Evolutionary conservation across 495 filamentous ascomycete genomes (phyloP), one percentile per base, ranked within the genome.

Genomic region (Trypethelium eluteriae): DNA sequence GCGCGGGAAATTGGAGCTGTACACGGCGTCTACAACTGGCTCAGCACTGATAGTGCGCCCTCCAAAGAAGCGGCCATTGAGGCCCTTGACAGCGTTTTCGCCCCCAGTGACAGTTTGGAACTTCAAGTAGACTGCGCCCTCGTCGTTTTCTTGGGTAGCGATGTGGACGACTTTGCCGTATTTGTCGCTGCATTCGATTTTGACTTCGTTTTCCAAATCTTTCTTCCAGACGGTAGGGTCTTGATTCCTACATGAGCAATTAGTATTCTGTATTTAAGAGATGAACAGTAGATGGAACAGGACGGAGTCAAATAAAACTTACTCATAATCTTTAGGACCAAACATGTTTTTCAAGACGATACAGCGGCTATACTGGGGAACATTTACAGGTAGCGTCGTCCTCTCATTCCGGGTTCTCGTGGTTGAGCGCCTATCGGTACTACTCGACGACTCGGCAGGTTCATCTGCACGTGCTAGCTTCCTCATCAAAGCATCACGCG

Each of bases 141-240:
- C 85, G 64, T 89, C 91, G 77, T 94, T 96, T 69, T 90, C 84
- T 84, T 97, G 93, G 38, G 59, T 61, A 74, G 91, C 83, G 79
- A 97, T 96, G 86, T 99, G 95, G 80, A 97, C 92, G 75, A 99
- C 92, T 75, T 92, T 89, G 74, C 95, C 95, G 82, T 97, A 99
- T 82, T 94, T 96, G 69, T 87, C 83, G 79, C 95, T 91, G 76
- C 94, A 96, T 82, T 99, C 95, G 71, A 83, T 81, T 77, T 89
- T 87, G 72, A 99, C 90, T 72, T 99, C 95, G 74, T 93, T 90
- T 81, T 96, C 92, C 68, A 98, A 78, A 71, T 96, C 92, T 76
- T 96, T 96, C 73, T 90, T 82, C 94, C 95, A 99, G 67, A 77
- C 79, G 64, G 93, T 89, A 72, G 91, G 91, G 76, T 88, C 85